phyloP scores from a whole-genome alignment of 176 grass and related monocot species.

The Ensete ventricosum region DNA sequence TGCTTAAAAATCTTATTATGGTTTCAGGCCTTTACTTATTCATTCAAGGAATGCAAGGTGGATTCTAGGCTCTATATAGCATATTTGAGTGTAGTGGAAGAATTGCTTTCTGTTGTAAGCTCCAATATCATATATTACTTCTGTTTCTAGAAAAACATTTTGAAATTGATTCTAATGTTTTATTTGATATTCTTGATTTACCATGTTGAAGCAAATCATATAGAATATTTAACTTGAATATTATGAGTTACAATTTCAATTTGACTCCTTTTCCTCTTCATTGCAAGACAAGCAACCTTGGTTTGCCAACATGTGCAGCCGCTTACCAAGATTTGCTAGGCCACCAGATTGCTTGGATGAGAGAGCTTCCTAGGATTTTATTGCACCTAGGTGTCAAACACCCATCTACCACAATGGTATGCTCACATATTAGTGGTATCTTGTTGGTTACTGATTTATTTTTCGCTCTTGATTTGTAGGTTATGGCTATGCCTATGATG shows the following conservation, averaged over 20 bases:
- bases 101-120: conserved; percentile 3
- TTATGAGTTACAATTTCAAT: background rate
- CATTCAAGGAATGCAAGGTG: conserved; percentile 15
- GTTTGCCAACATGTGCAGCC: background rate
- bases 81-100: conserved; percentile 4
- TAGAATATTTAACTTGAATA: no score
- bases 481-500: no score
- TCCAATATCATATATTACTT: background rate
- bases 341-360: conserved; percentile 8
- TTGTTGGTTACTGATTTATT: background rate
- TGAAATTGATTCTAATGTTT: background rate
- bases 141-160: background rate
- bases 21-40: conserved; percentile 13
- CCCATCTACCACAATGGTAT: conserved; percentile 1
- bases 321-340: background rate
- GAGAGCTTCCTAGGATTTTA: conserved; percentile 2
- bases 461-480: background rate
- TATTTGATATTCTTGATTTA: background rate
- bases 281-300: conserved; percentile 2
- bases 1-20: background rate
- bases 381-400: background rate
- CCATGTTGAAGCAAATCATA: no score
- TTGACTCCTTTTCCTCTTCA: background rate
- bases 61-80: background rate
- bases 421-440: background rate